Percentiles rank a stretch among this genome's conserved stretches.
Evolutionary conservation across 208 protist species (phyloP).

Genomic region (Angomonas ambiguus): DNA sequence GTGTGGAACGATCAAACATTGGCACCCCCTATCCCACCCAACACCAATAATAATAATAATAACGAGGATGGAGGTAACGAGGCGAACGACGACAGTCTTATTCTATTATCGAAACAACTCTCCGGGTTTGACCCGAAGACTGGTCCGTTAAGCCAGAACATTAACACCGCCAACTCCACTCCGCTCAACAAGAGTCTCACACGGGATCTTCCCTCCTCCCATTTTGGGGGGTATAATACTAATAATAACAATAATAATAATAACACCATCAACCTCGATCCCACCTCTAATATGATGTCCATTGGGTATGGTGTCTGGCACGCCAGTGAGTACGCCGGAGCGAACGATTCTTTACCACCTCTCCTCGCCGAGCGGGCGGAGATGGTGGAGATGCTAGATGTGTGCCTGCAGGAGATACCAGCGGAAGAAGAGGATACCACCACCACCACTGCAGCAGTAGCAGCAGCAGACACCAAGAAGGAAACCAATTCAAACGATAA

Average conservation of each 20-base stretch:
- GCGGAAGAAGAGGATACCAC: slow-evolving; percentile 11
- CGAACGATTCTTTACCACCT: slow-evolving; percentile 8
- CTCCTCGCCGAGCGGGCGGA: slow-evolving; percentile 54
- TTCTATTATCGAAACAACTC: not conserved
- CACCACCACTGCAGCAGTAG: not conserved
- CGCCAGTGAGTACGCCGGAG: no score
- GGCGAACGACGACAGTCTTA: not conserved
- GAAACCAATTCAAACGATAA: not conserved
- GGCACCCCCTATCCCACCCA: no score
- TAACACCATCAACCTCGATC: not conserved
- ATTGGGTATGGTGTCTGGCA: no score
- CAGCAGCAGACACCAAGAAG: no score
- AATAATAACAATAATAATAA: slow-evolving; percentile 3
- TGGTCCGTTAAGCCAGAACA: no score
- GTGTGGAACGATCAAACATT: not conserved
- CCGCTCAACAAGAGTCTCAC: not conserved
- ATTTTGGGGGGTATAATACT: not conserved
- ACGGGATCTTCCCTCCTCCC: no score
- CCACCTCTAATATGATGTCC: not conserved
- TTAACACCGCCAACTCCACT: not conserved
- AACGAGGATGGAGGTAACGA: not conserved
- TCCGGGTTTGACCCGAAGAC: not conserved
- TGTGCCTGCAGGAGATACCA: slow-evolving; percentile 73
- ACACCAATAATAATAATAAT: not conserved
- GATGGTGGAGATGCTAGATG: slow-evolving; percentile 71